Evolutionary conservation across 352 stramenopile species (phyloP), one percentile per base, ranked within the genome.

Genomic region (Proteromonas lacertae): DNA sequence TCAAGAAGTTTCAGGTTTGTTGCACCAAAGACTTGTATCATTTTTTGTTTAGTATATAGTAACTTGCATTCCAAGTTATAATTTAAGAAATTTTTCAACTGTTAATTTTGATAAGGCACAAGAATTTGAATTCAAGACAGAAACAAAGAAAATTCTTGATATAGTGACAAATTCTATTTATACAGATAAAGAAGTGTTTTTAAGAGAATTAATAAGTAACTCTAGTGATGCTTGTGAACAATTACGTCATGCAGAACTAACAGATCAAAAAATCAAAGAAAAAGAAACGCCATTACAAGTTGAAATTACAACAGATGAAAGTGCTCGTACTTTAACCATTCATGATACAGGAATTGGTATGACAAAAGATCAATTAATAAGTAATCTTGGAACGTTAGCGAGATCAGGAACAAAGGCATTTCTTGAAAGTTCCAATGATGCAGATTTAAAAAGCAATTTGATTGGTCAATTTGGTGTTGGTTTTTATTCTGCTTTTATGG

Each of bases 401-500:
- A 65, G 78, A 23, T 92, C 69, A 13, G 88, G 88, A 25, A 92
- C 75, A 26, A 93, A 92, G 52, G 65, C 69, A 5, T 96, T 97
- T 47, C 46, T 95, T 19, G 12, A 28, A 32, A n/a, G 22, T 13
- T 25, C 9, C 24, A 17, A 1, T 21, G 8, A 21, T 35, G 19
- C 18, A 2, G 9, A 2, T 16, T n/a, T n/a, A n/a, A 19, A 25
- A 24, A 38, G 20, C 9, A 19, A 73, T 31, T 92, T 94, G 44
- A 97, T 98, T 44, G 88, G 88, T 25, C 90, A 96, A 53, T 99
- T 99, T 44, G 88, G 88, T 18, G 88, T 99, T 20, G 88, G 88
- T 12, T 99, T 99, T 48, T 99, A 99, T 59, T 91, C 77, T 3
- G 77, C 79, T 12, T 97, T 97, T 47, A 96, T 99, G 86, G 84